phyloP scores from a whole-genome alignment of 305 asterid genomes.

The Fraxinus greggii region DNA sequence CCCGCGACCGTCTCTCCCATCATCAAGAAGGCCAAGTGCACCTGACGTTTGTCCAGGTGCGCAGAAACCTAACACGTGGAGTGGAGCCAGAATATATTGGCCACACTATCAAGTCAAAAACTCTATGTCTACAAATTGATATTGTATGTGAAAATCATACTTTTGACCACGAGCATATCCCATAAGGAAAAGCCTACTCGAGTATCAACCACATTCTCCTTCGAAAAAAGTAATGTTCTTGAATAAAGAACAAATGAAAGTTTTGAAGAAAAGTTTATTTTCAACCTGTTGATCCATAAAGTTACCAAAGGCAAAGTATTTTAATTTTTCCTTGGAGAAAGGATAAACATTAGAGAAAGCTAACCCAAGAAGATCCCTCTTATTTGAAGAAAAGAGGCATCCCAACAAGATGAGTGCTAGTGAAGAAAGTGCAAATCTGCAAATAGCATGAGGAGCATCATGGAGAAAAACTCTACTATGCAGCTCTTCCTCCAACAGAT shows the following conservation, averaged over 20 bases:
- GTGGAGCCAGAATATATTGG: no score
- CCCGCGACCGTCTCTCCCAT: no score
- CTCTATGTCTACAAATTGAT: background rate
- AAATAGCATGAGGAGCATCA: no score
- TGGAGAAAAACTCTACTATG: no score
- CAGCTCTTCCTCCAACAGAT: no score
- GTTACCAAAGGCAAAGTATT: background rate
- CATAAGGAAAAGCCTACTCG: background rate
- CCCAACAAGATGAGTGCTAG: background rate
- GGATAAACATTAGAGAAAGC: background rate
- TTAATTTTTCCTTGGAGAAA: background rate
- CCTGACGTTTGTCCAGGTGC: no score
- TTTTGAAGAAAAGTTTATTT: background rate
- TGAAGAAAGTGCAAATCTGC: no score
- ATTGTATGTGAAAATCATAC: background rate
- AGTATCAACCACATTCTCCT: background rate
- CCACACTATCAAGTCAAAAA: no score
- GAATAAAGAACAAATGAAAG: background rate
- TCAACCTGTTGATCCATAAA: background rate
- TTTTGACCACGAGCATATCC: background rate
- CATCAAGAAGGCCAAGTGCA: no score
- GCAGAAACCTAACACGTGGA: no score
- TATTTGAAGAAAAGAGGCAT: background rate
- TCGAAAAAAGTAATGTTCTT: background rate
- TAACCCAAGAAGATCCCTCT: background rate